Evolutionary conservation across 176 grass and related monocot species (phyloP).

Genomic region (Oryza meridionalis): DNA sequence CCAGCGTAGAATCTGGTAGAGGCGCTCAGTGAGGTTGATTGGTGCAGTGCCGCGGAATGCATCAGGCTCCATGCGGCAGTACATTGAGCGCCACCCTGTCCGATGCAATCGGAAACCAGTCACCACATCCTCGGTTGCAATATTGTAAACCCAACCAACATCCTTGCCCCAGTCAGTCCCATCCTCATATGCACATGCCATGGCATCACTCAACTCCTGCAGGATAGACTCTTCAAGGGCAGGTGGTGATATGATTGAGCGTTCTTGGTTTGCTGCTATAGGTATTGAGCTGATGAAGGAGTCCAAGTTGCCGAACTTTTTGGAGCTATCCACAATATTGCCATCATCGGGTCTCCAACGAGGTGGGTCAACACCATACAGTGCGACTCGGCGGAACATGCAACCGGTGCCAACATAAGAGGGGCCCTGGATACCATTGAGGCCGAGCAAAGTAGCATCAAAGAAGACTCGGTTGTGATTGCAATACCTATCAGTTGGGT

Average conservation of each 20-base stretch:
- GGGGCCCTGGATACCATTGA: conserved; percentile 79
- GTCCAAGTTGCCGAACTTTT: conserved; percentile 39
- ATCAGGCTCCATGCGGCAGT: conserved; percentile 59
- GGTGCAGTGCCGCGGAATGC: conserved; percentile 54
- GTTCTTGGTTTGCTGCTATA: conserved; percentile 42
- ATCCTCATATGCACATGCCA: conserved; percentile 47
- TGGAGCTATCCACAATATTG: conserved; percentile 36
- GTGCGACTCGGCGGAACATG: conserved; percentile 54
- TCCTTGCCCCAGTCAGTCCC: conserved; percentile 46
- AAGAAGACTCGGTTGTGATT: conserved; percentile 98
- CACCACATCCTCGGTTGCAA: conserved; percentile 59
- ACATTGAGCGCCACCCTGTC: conserved; percentile 56
- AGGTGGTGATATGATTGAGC: conserved; percentile 35
- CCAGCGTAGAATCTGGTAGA: conserved; percentile 59
- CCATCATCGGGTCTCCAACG: conserved; percentile 39
- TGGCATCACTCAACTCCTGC: conserved; percentile 38
- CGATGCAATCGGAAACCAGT: conserved; percentile 52
- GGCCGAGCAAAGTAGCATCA: conserved; percentile 90
- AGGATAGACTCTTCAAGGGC: conserved; percentile 41
- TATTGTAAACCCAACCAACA: conserved; percentile 60
- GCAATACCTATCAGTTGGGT: conserved; percentile 89
- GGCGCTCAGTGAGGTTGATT: conserved; percentile 59
- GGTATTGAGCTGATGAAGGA: conserved; percentile 46
- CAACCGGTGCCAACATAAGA: conserved; percentile 58
- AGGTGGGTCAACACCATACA: conserved; percentile 51